These are phyloP conservation scores for Flaveria brownii DNA, from an alignment of 129 eudicot species.

Conservation along the genomic window DNA sequence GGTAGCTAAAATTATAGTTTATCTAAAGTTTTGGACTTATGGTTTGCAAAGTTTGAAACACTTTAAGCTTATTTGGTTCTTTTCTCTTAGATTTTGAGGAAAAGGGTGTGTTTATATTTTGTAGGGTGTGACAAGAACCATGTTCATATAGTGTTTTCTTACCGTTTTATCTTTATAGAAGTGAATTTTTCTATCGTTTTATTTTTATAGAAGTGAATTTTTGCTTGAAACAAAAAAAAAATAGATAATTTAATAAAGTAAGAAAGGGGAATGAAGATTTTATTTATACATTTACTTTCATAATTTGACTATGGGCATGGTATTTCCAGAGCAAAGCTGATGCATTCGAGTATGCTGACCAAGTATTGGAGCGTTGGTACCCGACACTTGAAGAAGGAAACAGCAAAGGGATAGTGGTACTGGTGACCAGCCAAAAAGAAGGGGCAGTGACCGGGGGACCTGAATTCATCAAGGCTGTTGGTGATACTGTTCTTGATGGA, in stretches of 20 bases:
- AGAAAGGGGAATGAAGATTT: background rate
- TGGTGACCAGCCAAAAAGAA: conserved; percentile 95
- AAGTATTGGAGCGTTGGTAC: conserved; percentile 94
- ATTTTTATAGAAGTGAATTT: background rate
- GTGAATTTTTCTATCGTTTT: background rate
- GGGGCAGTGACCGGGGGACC: conserved; percentile 99
- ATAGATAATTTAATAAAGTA: background rate
- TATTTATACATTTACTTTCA: background rate
- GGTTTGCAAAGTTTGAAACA: background rate
- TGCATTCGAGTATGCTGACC: conserved; percentile 99
- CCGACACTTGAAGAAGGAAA: conserved; percentile 91
- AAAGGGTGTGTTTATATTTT: background rate
- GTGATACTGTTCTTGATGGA: conserved; percentile 91
- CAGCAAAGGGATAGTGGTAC: conserved; percentile 93
- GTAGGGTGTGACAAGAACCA: background rate
- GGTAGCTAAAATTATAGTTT: conserved; percentile 1
- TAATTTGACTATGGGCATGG: conserved; percentile 2
- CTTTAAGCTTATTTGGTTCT: background rate
- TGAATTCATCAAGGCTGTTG: conserved; percentile 89
- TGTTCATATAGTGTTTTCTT: background rate
- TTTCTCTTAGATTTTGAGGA: background rate
- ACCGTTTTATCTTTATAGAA: background rate
- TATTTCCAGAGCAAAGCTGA: conserved; percentile 93
- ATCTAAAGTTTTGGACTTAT: background rate
- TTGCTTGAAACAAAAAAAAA: background rate